phyloP scores from a whole-genome alignment of 2,329 filamentous ascomycete species.

The Aspergillus sp. region DNA sequence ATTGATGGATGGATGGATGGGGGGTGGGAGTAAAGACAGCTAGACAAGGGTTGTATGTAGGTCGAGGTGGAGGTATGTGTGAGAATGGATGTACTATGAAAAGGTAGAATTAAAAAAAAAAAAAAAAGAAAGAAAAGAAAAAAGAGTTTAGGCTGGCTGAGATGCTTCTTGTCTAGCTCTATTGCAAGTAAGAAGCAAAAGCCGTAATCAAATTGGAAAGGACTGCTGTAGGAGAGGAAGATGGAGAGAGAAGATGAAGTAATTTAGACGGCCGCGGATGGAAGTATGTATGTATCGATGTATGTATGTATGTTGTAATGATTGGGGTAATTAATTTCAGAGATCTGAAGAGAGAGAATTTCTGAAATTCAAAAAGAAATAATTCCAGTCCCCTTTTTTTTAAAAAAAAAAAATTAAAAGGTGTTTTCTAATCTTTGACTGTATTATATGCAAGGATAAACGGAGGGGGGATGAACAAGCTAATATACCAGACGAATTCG shows the following conservation, averaged over 20 bases:
- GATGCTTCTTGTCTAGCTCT: background rate
- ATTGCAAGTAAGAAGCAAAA: background rate
- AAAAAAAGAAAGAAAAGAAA: background rate
- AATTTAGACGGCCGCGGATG: too few species aligned
- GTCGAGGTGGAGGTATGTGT: background rate
- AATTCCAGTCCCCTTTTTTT: background rate
- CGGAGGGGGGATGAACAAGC: conserved; percentile 4
- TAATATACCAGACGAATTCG: conserved; percentile 9
- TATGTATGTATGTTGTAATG: background rate
- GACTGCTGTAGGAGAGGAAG: background rate
- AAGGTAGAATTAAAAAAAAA: background rate
- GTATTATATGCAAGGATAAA: conserved; percentile 17
- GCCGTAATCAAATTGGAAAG: background rate
- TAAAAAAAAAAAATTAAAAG: background rate
- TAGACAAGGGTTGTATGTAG: conserved; percentile 4
- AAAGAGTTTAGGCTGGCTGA: background rate
- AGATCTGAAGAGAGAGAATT: background rate
- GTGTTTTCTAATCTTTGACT: background rate
- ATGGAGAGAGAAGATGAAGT: background rate
- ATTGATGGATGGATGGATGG: background rate
- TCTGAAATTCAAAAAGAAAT: background rate
- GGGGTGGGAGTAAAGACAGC: background rate
- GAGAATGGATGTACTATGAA: background rate
- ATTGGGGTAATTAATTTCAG: background rate
- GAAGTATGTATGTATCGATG: background rate